Base-by-base conservation (phyloP, 2,329 filamentous ascomycete species). In the Colletotrichum lentis region DNA sequence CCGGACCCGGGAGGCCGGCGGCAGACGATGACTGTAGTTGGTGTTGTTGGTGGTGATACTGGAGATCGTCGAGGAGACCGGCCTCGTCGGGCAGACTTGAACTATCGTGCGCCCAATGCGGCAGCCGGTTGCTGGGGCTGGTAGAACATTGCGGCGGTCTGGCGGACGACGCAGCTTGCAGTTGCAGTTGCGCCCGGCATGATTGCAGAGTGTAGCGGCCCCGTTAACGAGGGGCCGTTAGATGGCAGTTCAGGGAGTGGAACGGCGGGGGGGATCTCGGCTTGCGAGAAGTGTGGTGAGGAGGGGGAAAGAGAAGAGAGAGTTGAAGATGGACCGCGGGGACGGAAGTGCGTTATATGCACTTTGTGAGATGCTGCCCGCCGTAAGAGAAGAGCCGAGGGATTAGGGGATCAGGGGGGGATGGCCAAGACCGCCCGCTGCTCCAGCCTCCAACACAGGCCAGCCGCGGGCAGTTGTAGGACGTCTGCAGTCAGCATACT, bases 131-230 rank as follows among this genome's bases (percentile, higher is more conserved):
- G 52, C 10, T 46, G n/a, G 43, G 67, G 67, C 67, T 67, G 52
- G 58, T 27, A 68, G 54, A 44, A 71, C 39, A 54, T 16, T 35
- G 16, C 35, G 62, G 22, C 41, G 63, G 37, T 8, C 62, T 70
- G 46, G 44, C 58, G 44, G 24, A 55, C 39, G 44, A 41, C 55
- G 24, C 55, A 16, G 22, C 52, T 52, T 55, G 62, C 60, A 47
- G 59, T 61, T 62, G 46, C 46, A 53, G 63, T 59, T 39, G 63
- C 62, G 55, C 46, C 54, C 27, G 55, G 49, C 67, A 71, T 71
- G 67, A 63, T 67, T 67, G 62, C 67, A 71, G 69, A 70, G 69
- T 70, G 67, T 64, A 66, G 31, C 39, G 67, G 69, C 63, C 69
- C 62, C 60, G 55, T 68, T 56, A 65, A 8, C 62, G 27, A 35